phyloP scores from a whole-genome alignment of 2,329 filamentous ascomycete genomes.

The Chrysosporium queenslandicum region DNA sequence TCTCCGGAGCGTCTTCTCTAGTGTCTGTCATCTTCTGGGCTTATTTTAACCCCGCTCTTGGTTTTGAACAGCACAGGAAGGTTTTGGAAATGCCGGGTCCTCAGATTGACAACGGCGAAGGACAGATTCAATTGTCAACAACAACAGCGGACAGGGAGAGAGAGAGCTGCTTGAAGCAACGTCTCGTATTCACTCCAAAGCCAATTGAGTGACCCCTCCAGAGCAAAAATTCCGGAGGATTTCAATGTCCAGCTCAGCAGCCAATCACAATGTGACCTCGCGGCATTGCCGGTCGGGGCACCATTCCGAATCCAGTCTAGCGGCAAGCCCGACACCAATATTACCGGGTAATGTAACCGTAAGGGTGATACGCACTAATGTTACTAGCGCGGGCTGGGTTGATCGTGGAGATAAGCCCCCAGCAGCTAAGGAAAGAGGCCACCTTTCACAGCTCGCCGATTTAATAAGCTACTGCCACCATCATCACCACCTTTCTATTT shows the following conservation, averaged over 20 bases:
- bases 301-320: background rate
- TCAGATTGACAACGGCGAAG: too few relatives aligned
- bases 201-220: background rate
- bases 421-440: conserved; percentile 30
- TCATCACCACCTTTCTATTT: conserved; percentile 1
- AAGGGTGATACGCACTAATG: background rate
- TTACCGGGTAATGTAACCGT: conserved; percentile 3
- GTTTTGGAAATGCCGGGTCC: too few relatives aligned
- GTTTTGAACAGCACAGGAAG: background rate
- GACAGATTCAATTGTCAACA: background rate
- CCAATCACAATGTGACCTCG: background rate
- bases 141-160: background rate
- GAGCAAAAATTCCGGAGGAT: background rate
- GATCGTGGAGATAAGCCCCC: background rate
- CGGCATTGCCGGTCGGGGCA: background rate
- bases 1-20: conserved; percentile 11
- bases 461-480: conserved; percentile 6
- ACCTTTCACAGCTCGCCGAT: conserved; percentile 29
- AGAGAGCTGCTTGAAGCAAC: background rate
- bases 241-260: background rate
- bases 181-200: background rate
- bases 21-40: conserved; percentile 7
- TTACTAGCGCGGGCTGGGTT: background rate
- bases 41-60: background rate
- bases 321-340: background rate